A percentile compares a stretch with the other conserved stretches of the same genome.
Conservation (phyloP, 345 rosid genomes). For the Salix brachista region DNA sequence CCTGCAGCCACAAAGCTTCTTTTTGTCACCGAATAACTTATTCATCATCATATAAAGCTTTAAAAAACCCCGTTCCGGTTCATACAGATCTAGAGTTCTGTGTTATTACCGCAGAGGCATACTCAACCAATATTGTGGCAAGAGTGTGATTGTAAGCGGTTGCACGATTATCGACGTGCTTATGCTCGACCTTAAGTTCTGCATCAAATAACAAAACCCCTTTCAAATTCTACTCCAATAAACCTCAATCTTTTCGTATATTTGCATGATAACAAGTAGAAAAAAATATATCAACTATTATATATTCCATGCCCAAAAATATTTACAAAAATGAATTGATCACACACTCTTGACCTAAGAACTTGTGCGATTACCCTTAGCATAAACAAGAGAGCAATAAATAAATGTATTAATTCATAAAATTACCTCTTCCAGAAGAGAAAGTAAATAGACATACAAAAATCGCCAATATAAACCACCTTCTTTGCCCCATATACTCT, state of each 20-base stretch:
- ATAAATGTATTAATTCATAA: not conserved
- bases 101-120: conserved; percentile 77
- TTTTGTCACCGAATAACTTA: conserved; percentile 2
- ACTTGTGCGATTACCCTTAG: not conserved
- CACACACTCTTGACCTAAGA: too few relatives aligned
- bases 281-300: too few relatives aligned
- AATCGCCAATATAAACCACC: conserved; percentile 33
- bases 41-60: not conserved
- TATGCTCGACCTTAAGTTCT: conserved; percentile 49
- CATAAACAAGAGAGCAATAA: not conserved
- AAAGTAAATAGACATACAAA: conserved; percentile 27
- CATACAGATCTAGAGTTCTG: not conserved
- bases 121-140: conserved; percentile 74
- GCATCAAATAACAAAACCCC: conserved; percentile 5
- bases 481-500: conserved; percentile 43
- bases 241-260: not conserved
- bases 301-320: too few relatives aligned
- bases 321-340: too few relatives aligned
- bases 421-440: conserved; percentile 47
- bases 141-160: conserved; percentile 75
- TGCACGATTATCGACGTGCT: conserved; percentile 13
- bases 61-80: not conserved
- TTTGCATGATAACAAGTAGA: too few relatives aligned
- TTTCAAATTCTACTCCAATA: not conserved
- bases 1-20: conserved; percentile 39